Evolutionary conservation across 768 basidiomycete genomes (phyloP).

Genomic region (Flagelloscypha sp.): DNA sequence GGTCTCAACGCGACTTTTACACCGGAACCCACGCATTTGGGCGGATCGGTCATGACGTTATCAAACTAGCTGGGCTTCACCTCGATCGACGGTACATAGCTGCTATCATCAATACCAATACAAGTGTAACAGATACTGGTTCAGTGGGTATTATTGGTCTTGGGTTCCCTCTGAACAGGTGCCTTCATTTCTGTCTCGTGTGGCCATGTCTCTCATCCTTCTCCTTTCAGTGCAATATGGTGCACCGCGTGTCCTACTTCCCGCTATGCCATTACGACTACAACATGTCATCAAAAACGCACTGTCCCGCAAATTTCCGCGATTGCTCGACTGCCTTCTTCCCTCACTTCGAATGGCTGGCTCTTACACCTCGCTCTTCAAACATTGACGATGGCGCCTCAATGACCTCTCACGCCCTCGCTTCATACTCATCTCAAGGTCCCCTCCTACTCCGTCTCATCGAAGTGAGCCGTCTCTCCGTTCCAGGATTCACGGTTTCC

Average conservation of each 20-base stretch:
- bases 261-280: constrained; percentile 14
- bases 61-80: constrained; percentile 44
- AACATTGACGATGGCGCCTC: too few species aligned
- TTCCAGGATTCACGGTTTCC: constrained; percentile 47
- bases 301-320: too few species aligned
- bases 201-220: constrained; percentile 1
- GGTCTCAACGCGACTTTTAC: constrained; percentile 61
- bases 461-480: constrained; percentile 23
- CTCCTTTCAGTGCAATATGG: constrained; percentile 37
- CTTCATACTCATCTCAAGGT: constrained; percentile 32
- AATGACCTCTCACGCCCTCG: constrained; percentile 25
- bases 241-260: too few species aligned
- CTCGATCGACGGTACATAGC: constrained; percentile 51
- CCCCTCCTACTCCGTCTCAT: constrained; percentile 43
- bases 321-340: too few species aligned
- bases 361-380: too few species aligned
- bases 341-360: too few species aligned
- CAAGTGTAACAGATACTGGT: constrained; percentile 46
- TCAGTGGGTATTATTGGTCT: constrained; percentile 66
- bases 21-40: constrained; percentile 66
- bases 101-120: constrained; percentile 62
- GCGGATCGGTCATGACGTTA: constrained; percentile 49
- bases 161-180: constrained; percentile 72
- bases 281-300: too few species aligned
- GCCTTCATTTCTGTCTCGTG: not conserved